A percentile compares a stretch with the other conserved stretches of the same genome.
These are phyloP conservation scores for Stereocaulon alpinum DNA, from an alignment of 495 filamentous ascomycete species.

Conservation along the genomic window DNA sequence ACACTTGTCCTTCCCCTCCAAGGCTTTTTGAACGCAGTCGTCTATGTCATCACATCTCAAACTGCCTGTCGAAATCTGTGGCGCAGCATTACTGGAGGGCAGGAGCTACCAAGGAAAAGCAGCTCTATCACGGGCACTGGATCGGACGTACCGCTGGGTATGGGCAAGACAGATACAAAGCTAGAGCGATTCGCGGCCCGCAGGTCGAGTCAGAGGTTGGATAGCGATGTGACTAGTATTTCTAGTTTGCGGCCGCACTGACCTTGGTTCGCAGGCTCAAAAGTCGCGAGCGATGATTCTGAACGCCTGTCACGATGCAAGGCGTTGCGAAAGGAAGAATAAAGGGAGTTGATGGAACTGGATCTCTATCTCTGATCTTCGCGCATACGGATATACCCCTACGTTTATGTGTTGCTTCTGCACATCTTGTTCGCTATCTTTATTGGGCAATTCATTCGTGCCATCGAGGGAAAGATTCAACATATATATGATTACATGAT, in stretches of 20 bases:
- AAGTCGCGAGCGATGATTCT: neutral
- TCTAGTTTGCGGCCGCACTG: constrained; percentile 7
- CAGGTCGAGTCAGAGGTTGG: constrained; percentile 16
- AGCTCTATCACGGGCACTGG: neutral
- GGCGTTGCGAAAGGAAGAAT: too few species aligned
- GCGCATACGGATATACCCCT: too few species aligned
- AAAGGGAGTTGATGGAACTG: too few species aligned
- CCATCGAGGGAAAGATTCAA: too few species aligned
- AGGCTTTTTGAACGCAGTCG: constrained; percentile 78
- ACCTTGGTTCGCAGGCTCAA: neutral
- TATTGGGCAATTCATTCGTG: too few species aligned
- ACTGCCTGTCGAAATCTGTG: constrained; percentile 18
- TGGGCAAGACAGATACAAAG: constrained; percentile 8
- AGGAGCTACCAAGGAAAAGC: neutral
- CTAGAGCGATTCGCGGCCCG: constrained; percentile 12
- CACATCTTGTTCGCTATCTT: too few species aligned
- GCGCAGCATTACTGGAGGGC: constrained; percentile 4
- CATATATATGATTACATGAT: too few species aligned
- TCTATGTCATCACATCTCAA: constrained; percentile 60
- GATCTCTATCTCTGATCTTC: too few species aligned
- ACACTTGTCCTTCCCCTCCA: constrained; percentile 73
- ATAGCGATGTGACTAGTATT: constrained; percentile 15
- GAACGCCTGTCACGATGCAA: too few species aligned
- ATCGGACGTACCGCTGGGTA: neutral
- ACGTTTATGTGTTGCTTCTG: too few species aligned